Percentiles rank a stretch among this genome's conserved stretches.
These are phyloP conservation scores for Hyaloscypha finlandica DNA, from an alignment of 495 filamentous ascomycete species.

Conservation along the genomic window DNA sequence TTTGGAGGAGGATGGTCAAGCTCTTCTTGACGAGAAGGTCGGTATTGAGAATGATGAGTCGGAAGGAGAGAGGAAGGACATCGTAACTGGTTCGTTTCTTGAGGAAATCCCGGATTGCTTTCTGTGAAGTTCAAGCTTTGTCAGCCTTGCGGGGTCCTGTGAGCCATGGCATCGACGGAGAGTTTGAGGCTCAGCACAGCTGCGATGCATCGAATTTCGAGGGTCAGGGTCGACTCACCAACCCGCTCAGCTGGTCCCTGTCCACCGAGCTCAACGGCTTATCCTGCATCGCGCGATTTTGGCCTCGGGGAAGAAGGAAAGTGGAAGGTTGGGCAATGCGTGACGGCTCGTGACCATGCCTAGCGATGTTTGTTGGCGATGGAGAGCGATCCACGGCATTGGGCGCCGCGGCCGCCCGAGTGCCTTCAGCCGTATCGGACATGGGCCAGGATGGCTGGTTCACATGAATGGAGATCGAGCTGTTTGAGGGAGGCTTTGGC, in stretches of 20 bases:
- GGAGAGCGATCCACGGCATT: slow-evolving; percentile 24
- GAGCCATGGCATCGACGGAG: neutral
- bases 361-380: slow-evolving; percentile 26
- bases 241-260: slow-evolving; percentile 86
- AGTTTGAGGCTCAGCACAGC: neutral
- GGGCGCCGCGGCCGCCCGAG: slow-evolving; percentile 27
- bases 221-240: slow-evolving; percentile 55
- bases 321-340: slow-evolving; percentile 78
- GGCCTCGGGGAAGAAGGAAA: slow-evolving; percentile 70
- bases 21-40: slow-evolving; percentile 95
- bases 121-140: slow-evolving; percentile 48
- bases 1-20: slow-evolving; percentile 93
- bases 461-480: slow-evolving; percentile 6
- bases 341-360: slow-evolving; percentile 50
- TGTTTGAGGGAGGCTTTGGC: neutral
- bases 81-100: slow-evolving; percentile 97
- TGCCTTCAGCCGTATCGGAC: slow-evolving; percentile 33
- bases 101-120: slow-evolving; percentile 91
- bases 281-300: slow-evolving; percentile 36
- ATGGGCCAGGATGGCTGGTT: slow-evolving; percentile 22
- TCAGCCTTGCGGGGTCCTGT: slow-evolving; percentile 32
- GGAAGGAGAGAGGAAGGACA: slow-evolving; percentile 95
- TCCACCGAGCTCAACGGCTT: slow-evolving; percentile 75
- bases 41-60: slow-evolving; percentile 94
- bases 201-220: neutral